Conservation (phyloP, 2,329 filamentous ascomycete species). For the Emergomyces orientalis region DNA sequence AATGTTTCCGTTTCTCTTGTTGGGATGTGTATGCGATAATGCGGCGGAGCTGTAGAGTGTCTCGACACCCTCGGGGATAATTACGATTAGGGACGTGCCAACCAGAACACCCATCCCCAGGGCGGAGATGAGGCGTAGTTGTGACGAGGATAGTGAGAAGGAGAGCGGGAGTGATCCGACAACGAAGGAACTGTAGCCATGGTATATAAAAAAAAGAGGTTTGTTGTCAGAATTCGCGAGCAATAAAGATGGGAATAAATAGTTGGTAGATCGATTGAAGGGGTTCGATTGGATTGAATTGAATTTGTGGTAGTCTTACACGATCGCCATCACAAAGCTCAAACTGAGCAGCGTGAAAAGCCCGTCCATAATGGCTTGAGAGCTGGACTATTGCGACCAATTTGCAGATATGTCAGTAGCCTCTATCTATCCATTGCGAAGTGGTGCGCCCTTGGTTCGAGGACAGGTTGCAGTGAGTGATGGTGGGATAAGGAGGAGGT, state of each 20-base stretch:
- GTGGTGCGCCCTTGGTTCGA: not conserved
- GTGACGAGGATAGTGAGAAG: constrained; percentile 75
- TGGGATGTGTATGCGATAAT: constrained; percentile 25
- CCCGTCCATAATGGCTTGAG: constrained; percentile 48
- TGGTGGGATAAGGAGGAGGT: not conserved
- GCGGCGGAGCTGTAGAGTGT: constrained; percentile 59
- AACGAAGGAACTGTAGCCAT: constrained; percentile 65
- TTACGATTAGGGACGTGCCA: constrained; percentile 89
- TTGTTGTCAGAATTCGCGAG: not conserved
- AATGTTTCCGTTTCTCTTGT: constrained; percentile 12
- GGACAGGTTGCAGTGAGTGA: not conserved
- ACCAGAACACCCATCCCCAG: constrained; percentile 90
- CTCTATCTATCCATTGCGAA: constrained; percentile 5
- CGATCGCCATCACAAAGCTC: constrained; percentile 56
- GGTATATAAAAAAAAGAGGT: constrained; percentile 5
- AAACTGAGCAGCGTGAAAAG: constrained; percentile 55
- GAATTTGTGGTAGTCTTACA: constrained; percentile 37
- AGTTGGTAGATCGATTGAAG: not conserved
- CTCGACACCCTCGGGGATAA: constrained; percentile 93
- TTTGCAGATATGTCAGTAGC: not conserved
- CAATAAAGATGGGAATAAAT: constrained; percentile 12
- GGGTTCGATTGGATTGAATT: not conserved
- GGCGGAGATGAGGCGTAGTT: constrained; percentile 80
- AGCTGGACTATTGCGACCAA: not conserved
- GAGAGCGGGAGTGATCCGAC: constrained; percentile 85